Conservation (phyloP, 1,284 basidiomycete species). For the Trichosporon sp. region DNA sequence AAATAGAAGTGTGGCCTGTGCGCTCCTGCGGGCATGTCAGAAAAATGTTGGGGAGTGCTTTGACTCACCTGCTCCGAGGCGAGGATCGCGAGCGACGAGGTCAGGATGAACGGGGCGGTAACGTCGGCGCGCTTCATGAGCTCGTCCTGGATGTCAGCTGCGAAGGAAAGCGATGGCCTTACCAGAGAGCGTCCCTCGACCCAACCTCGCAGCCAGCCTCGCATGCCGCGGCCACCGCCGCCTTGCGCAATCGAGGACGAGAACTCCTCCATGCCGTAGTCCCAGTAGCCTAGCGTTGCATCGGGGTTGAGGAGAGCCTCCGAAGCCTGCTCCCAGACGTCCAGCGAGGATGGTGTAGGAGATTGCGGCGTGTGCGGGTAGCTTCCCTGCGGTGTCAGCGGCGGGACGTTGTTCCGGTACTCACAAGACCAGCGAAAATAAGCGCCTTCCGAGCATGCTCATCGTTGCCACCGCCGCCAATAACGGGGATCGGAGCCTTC, state of each 20-base stretch:
- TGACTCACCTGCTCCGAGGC: conserved; percentile 49
- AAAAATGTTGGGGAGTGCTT: conserved; percentile 4
- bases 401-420: conserved; percentile 26
- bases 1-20: conserved; percentile 37
- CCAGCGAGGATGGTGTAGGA: conserved; percentile 50
- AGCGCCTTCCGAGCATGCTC: conserved; percentile 38
- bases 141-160: conserved; percentile 45
- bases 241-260: conserved; percentile 38
- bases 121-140: conserved; percentile 54
- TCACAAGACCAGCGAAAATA: conserved; percentile 53
- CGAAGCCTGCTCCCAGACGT: conserved; percentile 53
- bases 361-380: conserved; percentile 54
- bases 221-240: conserved; percentile 38
- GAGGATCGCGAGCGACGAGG: conserved; percentile 54
- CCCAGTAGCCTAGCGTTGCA: conserved; percentile 51
- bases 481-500: conserved; percentile 31
- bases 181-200: conserved; percentile 53
- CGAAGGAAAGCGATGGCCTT: conserved; percentile 19
- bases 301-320: conserved; percentile 52
- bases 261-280: conserved; percentile 49
- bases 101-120: conserved; percentile 54
- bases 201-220: conserved; percentile 54
- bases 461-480: conserved; percentile 23
- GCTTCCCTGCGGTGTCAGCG: conserved; percentile 44
- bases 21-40: conserved; percentile 38